Evolutionary conservation across 495 filamentous ascomycete genomes (phyloP), one percentile per base, ranked within the genome.

Genomic region (Aspergillus diversus): DNA sequence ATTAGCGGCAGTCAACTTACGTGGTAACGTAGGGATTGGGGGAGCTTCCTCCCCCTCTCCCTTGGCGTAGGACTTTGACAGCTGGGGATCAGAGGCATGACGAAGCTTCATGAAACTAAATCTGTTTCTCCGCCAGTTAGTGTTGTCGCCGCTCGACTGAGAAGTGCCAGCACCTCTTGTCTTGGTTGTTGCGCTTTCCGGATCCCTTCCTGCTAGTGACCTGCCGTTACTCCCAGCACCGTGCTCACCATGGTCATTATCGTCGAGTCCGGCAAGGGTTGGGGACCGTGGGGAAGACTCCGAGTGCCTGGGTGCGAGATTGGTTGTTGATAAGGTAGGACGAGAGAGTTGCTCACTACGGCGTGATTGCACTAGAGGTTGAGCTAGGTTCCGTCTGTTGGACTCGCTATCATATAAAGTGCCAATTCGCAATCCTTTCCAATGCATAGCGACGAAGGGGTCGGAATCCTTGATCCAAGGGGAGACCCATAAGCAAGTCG

Each of bases 41-140:
- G 91, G 92, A n/a, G 81, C 71, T 11, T 11, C 39, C 57, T 82
- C 79, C 56, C 81, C 68, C 53, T 84, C 77, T 42, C 83, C 89
- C 64, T 91, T 89, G 59, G 90, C 85, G 72, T 89, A 92, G 48
- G 90, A 90, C 69, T 88, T 91, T 9, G 92, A 92, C 55, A 97
- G 81, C 70, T 97, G 92, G 51, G 95, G 91, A 74, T 99, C 95
- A 15, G 93, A 97, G 52, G 92, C 93, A 85, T 97, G 91, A 53
- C 94, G 89, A 69, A 96, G 89, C 72, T 89, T 92, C 76, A 97
- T 84, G 77, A 97, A 87, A 72, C 90, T 95, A 72, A 97, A 97
- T 37, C 94, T 89, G 62, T 89, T 77, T 31, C 74, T 73, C 54
- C 73, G 72, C 66, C 74, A 52, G 59, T 63, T 74, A 12, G 70